Percentiles rank a stretch among this genome's conserved stretches.
Conservation (phyloP, 257 asterid genomes). For the Forsythia viridissima region DNA sequence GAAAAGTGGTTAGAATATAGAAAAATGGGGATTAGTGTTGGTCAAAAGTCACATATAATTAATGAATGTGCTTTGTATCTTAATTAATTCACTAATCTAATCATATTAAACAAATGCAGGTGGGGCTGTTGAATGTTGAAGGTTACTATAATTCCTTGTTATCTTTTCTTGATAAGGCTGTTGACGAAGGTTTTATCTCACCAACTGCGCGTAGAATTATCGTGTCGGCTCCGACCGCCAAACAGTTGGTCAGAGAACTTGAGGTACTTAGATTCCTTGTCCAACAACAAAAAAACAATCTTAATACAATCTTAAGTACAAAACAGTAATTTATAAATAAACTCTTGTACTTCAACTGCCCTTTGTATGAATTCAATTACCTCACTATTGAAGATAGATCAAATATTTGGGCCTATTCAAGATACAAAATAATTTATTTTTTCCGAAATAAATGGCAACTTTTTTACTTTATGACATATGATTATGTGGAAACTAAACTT, state of each 20-base stretch:
- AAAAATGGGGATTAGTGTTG: constrained; percentile 9
- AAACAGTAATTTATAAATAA: neutral
- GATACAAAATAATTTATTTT: neutral
- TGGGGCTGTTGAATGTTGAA: constrained; percentile 91
- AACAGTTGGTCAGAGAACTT: constrained; percentile 65
- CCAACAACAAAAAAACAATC: too few species aligned
- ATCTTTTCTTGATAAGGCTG: constrained; percentile 73
- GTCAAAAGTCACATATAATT: constrained; percentile 19
- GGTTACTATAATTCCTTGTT: constrained; percentile 80
- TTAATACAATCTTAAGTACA: neutral
- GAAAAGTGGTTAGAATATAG: neutral
- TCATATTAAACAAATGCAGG: constrained; percentile 46
- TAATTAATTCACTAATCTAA: constrained; percentile 1
- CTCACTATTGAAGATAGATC: neutral
- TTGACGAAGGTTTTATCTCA: constrained; percentile 95
- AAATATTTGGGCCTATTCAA: neutral
- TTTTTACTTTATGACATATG: too few species aligned
- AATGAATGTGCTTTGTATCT: constrained; percentile 3
- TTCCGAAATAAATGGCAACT: neutral
- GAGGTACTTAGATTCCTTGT: constrained; percentile 49
- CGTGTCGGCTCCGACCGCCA: constrained; percentile 89
- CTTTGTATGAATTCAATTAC: neutral
- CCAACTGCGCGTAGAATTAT: constrained; percentile 88
- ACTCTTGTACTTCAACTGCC: too few species aligned
- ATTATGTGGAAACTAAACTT: too few species aligned